A percentile compares a stretch with the other conserved stretches of the same genome.
Conservation (phyloP, 371 early-diverging fungal species). For the Haplosporangium sp. region DNA sequence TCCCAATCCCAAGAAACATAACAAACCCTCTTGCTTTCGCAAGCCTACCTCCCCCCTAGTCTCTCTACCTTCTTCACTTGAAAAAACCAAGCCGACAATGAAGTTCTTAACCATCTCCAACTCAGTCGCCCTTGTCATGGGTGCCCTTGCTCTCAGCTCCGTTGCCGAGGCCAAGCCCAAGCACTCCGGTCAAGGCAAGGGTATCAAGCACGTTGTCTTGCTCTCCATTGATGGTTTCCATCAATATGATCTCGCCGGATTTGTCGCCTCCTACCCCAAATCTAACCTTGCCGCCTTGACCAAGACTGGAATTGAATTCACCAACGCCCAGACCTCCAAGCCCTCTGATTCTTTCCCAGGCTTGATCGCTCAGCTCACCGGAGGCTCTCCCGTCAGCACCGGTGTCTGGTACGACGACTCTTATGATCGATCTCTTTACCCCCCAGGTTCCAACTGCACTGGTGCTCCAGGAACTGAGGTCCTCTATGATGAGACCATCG, state of each 20-base stretch:
- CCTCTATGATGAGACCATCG: constrained; percentile 15
- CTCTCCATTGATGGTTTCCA: constrained; percentile 11
- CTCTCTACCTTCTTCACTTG: no score
- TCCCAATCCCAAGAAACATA: no score
- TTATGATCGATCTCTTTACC: constrained; percentile 12
- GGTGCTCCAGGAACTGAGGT: constrained; percentile 7
- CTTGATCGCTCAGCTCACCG: constrained; percentile 8
- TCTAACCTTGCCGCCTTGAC: not conserved
- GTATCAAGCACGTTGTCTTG: constrained; percentile 9
- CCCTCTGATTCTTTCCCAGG: constrained; percentile 15
- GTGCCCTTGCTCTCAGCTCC: constrained; percentile 1
- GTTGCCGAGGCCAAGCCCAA: constrained; percentile 5
- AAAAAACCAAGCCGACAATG: not conserved
- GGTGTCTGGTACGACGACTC: constrained; percentile 18
- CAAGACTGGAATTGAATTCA: constrained; percentile 8
- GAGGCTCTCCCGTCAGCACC: not conserved
- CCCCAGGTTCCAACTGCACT: constrained; percentile 7
- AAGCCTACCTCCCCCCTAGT: no score
- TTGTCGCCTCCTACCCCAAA: constrained; percentile 6
- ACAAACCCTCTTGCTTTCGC: no score
- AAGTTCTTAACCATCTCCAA: constrained; percentile 4
- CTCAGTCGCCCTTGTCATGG: constrained; percentile 8
- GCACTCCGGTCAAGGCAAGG: not conserved
- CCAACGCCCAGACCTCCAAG: constrained; percentile 13
- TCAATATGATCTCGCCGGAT: constrained; percentile 1